phyloP scores from a whole-genome alignment of 1,284 basidiomycete genomes.

The Pyrrhoderma noxium region DNA sequence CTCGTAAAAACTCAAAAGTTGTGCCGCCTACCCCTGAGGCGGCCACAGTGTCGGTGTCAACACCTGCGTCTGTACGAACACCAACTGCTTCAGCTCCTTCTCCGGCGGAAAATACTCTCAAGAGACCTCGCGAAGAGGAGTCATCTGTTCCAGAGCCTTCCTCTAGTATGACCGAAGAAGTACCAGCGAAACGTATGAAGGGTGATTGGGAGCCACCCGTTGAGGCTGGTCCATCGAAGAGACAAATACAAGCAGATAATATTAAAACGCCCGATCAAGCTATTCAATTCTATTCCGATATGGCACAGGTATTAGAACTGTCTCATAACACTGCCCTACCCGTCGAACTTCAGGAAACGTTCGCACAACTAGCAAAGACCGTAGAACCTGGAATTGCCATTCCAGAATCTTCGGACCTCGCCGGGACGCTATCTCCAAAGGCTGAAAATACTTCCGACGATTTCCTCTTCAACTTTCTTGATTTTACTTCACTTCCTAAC shows the following conservation, averaged over 20 bases:
- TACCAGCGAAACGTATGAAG: slow-evolving; percentile 63
- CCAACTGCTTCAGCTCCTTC: slow-evolving; percentile 23
- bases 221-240: slow-evolving; percentile 46
- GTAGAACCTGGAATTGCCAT: slow-evolving; percentile 35
- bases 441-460: slow-evolving; percentile 23
- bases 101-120: slow-evolving; percentile 31
- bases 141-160: slow-evolving; percentile 24
- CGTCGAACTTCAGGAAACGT: slow-evolving; percentile 48
- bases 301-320: slow-evolving; percentile 54
- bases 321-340: slow-evolving; percentile 35
- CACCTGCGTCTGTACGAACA: slow-evolving; percentile 25
- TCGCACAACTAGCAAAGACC: slow-evolving; percentile 56
- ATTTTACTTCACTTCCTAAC: slow-evolving; percentile 50
- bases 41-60: slow-evolving; percentile 27
- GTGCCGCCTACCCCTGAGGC: slow-evolving; percentile 28
- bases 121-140: slow-evolving; percentile 56
- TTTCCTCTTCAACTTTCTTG: slow-evolving; percentile 46
- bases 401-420: slow-evolving; percentile 23
- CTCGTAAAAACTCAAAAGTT: slow-evolving; percentile 31
- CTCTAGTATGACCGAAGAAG: slow-evolving; percentile 33
- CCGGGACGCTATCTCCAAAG: slow-evolving; percentile 33
- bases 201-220: slow-evolving; percentile 59
- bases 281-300: slow-evolving; percentile 49
- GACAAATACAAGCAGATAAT: slow-evolving; percentile 46
- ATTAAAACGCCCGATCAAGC: slow-evolving; percentile 63